These are phyloP conservation scores for Neofusicoccum cordaticola DNA, from an alignment of 2,329 filamentous ascomycete genomes.

Conservation along the genomic window DNA sequence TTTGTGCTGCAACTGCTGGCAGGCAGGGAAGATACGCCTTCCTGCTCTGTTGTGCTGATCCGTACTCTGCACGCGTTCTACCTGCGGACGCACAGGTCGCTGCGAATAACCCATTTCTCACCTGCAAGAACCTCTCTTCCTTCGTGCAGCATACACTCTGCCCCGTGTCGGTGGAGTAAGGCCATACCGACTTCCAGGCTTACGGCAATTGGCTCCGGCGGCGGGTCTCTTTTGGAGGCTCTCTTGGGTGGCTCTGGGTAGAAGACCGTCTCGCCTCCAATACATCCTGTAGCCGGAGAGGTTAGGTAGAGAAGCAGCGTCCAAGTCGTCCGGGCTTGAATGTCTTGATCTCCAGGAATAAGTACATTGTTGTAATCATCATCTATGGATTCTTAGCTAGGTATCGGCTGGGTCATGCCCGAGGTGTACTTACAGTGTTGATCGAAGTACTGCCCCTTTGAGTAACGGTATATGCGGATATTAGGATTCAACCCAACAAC, in stretches of 20 bases:
- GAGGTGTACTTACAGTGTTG: constrained; percentile 71
- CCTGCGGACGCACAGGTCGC: constrained; percentile 69
- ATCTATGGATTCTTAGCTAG: constrained; percentile 52
- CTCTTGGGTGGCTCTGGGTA: constrained; percentile 65
- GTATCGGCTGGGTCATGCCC: no score
- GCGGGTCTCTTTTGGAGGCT: constrained; percentile 39
- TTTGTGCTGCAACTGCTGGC: no score
- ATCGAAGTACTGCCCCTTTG: constrained; percentile 84
- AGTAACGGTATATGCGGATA: constrained; percentile 85
- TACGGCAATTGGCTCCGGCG: constrained; percentile 65
- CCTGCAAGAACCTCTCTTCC: constrained; percentile 74
- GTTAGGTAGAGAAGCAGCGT: constrained; percentile 86
- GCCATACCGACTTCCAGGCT: constrained; percentile 79
- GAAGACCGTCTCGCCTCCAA: constrained; percentile 88
- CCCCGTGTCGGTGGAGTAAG: constrained; percentile 82
- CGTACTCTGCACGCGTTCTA: constrained; percentile 24
- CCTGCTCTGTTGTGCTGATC: no score
- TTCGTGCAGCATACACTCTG: constrained; percentile 87
- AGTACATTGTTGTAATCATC: constrained; percentile 79
- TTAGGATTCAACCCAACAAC: constrained; percentile 83
- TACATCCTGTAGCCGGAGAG: constrained; percentile 68
- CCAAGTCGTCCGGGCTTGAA: constrained; percentile 75
- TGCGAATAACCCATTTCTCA: constrained; percentile 89
- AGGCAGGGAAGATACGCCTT: no score
- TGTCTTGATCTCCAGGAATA: constrained; percentile 41